Conservation (phyloP, 2,329 filamentous ascomycete species). For the Magnaporthales sp. region DNA sequence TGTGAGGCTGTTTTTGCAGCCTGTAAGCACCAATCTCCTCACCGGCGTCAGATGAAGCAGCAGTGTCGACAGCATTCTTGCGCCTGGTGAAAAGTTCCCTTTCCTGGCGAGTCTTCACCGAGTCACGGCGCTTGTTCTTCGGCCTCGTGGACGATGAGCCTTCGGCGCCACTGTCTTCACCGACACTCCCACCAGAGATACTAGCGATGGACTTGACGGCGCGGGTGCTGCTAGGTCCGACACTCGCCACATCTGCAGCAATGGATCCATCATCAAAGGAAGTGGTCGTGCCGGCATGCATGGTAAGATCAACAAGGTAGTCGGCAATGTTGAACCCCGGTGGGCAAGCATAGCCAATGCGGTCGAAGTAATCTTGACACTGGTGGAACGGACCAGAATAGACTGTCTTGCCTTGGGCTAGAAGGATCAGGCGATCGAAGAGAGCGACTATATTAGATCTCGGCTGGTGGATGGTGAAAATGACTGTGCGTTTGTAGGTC, state of each 20-base stretch:
- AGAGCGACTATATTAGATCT: conserved; percentile 96
- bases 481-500: conserved; percentile 91
- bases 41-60: conserved; percentile 50
- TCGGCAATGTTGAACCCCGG: conserved; percentile 98
- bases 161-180: conserved; percentile 55
- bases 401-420: conserved; percentile 82
- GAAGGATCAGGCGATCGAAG: conserved; percentile 86
- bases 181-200: conserved; percentile 65
- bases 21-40: conserved; percentile 43
- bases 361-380: conserved; percentile 89
- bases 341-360: conserved; percentile 85
- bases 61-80: conserved; percentile 54
- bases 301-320: conserved; percentile 93
- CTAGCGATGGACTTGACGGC: conserved; percentile 89
- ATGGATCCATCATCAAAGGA: conserved; percentile 49
- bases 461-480: conserved; percentile 97
- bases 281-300: conserved; percentile 71
- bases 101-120: conserved; percentile 79
- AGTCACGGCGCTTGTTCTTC: conserved; percentile 64
- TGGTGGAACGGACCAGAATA: conserved; percentile 85
- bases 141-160: conserved; percentile 55
- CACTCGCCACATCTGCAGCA: conserved; percentile 49
- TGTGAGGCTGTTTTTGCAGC: conserved; percentile 35
- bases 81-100: conserved; percentile 83
- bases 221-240: conserved; percentile 76